These are phyloP conservation scores for Hypoxylon lienhwacheense DNA, from an alignment of 495 filamentous ascomycete genomes.

Conservation along the genomic window DNA sequence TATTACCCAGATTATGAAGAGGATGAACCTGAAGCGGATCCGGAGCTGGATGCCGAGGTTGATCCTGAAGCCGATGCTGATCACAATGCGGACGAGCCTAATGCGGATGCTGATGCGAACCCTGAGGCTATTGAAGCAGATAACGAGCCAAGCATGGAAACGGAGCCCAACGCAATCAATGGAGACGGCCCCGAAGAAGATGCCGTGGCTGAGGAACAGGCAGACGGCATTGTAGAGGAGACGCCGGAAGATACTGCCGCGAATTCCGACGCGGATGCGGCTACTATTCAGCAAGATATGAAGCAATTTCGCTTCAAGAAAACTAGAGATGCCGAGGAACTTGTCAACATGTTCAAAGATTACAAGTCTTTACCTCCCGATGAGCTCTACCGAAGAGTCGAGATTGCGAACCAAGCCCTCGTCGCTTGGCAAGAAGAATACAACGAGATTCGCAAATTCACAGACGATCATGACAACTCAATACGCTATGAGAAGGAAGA, in stretches of 20 bases:
- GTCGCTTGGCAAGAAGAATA: constrained; percentile 67
- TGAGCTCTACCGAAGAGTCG: constrained; percentile 57
- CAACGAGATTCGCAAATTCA: constrained; percentile 58
- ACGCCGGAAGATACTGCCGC: constrained; percentile 32
- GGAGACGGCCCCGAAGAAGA: constrained; percentile 10
- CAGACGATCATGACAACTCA: constrained; percentile 53
- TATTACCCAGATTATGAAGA: constrained; percentile 27
- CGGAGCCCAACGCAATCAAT: constrained; percentile 3
- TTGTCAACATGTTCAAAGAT: constrained; percentile 40
- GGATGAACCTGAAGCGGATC: constrained; percentile 14
- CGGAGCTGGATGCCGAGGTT: constrained; percentile 5
- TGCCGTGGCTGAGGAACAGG: background rate
- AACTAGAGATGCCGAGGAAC: constrained; percentile 43
- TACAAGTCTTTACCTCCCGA: constrained; percentile 44
- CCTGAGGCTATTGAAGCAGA: background rate
- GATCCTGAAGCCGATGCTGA: constrained; percentile 6
- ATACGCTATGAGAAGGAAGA: constrained; percentile 45
- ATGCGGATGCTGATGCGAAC: background rate
- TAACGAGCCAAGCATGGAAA: background rate
- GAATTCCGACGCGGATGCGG: constrained; percentile 20
- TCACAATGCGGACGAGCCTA: background rate
- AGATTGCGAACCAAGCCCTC: constrained; percentile 57
- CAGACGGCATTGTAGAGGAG: constrained; percentile 12
- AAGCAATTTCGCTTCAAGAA: constrained; percentile 35
- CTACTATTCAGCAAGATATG: constrained; percentile 4